A percentile compares a stretch with the other conserved stretches of the same genome.
Evolutionary conservation across 345 rosid species (phyloP).

Genomic region (Eucalyptus cladocalyx): DNA sequence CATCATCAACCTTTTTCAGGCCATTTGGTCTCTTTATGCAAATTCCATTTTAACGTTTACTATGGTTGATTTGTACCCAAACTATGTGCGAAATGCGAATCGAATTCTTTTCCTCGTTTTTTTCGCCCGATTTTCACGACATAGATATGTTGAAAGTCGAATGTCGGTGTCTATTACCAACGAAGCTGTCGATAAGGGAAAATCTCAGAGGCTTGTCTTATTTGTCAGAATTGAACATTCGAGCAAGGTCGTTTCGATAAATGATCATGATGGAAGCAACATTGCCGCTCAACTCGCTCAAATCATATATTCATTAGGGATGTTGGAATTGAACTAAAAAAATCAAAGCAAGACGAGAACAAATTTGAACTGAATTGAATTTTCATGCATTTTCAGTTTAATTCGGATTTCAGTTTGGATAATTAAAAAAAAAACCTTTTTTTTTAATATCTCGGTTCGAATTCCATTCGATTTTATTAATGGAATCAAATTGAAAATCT

Average conservation of each 20-base stretch:
- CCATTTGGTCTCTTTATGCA: not conserved
- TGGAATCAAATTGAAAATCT: too few relatives aligned
- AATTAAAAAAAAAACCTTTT: too few relatives aligned
- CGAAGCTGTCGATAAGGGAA: not conserved
- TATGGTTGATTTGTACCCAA: not conserved
- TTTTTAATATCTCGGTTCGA: too few relatives aligned
- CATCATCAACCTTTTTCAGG: not conserved
- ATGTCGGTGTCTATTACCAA: not conserved
- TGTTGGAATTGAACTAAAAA: too few relatives aligned
- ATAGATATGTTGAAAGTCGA: not conserved
- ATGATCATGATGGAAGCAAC: not conserved
- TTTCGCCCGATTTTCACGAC: fast-evolving
- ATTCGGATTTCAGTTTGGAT: too few relatives aligned
- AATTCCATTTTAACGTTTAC: not conserved
- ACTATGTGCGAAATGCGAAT: not conserved
- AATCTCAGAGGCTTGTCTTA: not conserved
- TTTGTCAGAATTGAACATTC: not conserved
- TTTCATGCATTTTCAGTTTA: too few relatives aligned
- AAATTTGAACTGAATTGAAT: too few relatives aligned
- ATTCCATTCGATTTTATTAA: too few relatives aligned
- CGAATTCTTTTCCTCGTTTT: not conserved
- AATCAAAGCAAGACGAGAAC: too few relatives aligned
- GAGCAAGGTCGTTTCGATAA: not conserved
- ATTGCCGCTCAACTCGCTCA: too few relatives aligned
- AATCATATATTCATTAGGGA: too few relatives aligned